phyloP scores from a whole-genome alignment of 768 basidiomycete species.

The Clavulina sp. region DNA sequence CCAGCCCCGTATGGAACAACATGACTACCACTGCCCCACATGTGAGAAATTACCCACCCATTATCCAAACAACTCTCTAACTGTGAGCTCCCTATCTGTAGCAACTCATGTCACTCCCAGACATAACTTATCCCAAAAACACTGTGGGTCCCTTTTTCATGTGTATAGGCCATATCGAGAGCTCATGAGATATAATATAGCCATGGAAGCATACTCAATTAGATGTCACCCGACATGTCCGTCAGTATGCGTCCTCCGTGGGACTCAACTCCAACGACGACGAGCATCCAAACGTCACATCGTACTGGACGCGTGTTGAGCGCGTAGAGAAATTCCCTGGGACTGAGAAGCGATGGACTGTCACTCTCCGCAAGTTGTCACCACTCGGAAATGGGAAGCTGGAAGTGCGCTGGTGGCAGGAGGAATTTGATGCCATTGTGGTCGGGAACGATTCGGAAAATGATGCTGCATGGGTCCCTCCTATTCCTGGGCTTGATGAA shows the following conservation, averaged over 20 bases:
- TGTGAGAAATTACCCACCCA: no score
- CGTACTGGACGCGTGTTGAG: background rate
- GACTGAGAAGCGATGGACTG: background rate
- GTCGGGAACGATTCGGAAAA: background rate
- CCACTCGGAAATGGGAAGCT: background rate
- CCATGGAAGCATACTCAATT: background rate
- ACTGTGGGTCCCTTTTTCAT: no score
- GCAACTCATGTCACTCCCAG: no score
- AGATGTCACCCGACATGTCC: background rate
- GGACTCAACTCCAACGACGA: background rate
- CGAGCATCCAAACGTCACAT: background rate
- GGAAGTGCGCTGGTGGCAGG: background rate
- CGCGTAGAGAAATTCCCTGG: background rate
- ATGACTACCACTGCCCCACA: background rate
- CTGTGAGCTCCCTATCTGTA: no score
- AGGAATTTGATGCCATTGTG: background rate
- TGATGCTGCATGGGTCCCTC: no score
- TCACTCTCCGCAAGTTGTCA: background rate
- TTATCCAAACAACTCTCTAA: no score
- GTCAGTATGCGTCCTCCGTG: background rate
- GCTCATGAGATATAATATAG: background rate
- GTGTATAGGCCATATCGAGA: background rate
- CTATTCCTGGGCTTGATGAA: background rate
- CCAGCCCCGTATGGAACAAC: background rate
- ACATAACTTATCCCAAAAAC: background rate